Evolutionary conservation across 495 filamentous ascomycete genomes (phyloP).

Genomic region (Cetradonia linearis): DNA sequence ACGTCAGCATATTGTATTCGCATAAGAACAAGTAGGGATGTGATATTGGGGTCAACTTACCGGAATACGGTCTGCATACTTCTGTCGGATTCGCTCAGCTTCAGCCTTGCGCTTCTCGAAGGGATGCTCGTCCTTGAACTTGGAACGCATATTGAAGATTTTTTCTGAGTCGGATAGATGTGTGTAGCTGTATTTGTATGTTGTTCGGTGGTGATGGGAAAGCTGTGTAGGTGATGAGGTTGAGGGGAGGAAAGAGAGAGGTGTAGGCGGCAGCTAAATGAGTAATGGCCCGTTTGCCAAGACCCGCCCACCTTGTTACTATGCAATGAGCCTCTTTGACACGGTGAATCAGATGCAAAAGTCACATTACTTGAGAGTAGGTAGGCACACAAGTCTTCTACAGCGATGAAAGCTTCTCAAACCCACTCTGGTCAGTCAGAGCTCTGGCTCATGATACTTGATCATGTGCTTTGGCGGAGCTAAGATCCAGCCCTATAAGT

Average conservation of each 20-base stretch:
- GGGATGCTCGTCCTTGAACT: slow-evolving; percentile 99
- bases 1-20: not conserved
- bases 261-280: slow-evolving; percentile 2
- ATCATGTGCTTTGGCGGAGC: not conserved
- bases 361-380: not conserved
- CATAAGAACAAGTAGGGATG: slow-evolving; percentile 6
- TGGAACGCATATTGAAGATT: slow-evolving; percentile 70
- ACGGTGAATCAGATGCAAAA: slow-evolving; percentile 10
- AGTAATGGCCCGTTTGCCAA: slow-evolving; percentile 7
- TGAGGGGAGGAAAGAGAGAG: slow-evolving; percentile 13
- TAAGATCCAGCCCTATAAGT: slow-evolving; percentile 1
- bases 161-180: slow-evolving; percentile 26
- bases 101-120: slow-evolving; percentile 99
- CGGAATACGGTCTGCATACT: slow-evolving; percentile 96
- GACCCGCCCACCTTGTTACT: not conserved
- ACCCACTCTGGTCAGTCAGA: not conserved
- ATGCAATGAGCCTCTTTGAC: not conserved
- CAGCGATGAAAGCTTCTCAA: not conserved
- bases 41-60: slow-evolving; percentile 46
- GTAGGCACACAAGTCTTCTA: not conserved
- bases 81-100: slow-evolving; percentile 97
- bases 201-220: slow-evolving; percentile 2
- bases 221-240: slow-evolving; percentile 15
- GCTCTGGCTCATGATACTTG: not conserved
- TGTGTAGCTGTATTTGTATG: slow-evolving; percentile 13